These are phyloP conservation scores for Wickerhamiella bombiphila DNA, from an alignment of 805 yeast species.

Conservation along the genomic window DNA sequence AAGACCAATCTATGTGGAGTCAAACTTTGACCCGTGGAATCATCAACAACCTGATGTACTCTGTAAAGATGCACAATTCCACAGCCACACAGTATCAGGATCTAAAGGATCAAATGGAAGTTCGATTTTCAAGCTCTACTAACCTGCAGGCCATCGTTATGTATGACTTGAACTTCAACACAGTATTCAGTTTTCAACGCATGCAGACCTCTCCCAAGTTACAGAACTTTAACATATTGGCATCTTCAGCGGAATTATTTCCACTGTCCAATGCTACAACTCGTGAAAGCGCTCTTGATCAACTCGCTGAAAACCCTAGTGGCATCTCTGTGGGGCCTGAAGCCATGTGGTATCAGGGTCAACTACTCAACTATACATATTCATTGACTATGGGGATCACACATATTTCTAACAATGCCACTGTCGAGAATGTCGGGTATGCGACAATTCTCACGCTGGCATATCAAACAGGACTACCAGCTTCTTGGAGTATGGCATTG, in stretches of 20 bases:
- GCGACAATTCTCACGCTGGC: background rate
- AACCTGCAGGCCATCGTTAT: background rate
- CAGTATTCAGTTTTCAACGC: background rate
- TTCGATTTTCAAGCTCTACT: background rate
- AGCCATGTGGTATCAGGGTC: background rate
- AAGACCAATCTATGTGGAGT: background rate
- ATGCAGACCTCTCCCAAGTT: background rate
- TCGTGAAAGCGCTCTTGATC: background rate
- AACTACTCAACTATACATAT: background rate
- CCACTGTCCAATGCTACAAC: background rate
- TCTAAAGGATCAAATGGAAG: background rate
- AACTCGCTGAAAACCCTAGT: background rate
- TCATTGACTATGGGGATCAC: background rate
- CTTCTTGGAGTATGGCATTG: background rate
- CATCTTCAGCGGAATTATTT: background rate
- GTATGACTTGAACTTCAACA: background rate
- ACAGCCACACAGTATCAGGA: background rate
- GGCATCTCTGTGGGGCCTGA: background rate
- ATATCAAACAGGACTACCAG: background rate
- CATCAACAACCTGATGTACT: background rate
- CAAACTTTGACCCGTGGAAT: background rate
- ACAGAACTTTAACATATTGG: background rate
- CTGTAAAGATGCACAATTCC: background rate
- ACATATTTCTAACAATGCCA: background rate
- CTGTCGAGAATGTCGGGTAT: background rate